Base-by-base conservation (phyloP, 2,329 filamentous ascomycete species). In the Trichoderma guizhouense region DNA sequence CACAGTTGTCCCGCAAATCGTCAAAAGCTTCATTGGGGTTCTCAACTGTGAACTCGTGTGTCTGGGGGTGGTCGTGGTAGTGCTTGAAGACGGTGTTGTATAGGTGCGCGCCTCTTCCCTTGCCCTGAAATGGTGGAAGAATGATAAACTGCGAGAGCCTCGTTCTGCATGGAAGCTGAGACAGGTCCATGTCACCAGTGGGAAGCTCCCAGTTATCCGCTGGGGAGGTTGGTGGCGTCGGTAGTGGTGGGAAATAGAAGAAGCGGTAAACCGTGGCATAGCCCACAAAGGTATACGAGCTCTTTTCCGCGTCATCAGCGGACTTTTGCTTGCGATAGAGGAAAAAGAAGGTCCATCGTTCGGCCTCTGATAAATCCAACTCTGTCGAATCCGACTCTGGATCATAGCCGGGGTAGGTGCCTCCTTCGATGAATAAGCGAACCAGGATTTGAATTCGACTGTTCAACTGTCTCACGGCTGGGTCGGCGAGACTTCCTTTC, bases 141-240 rank as follows among this genome's bases (percentile, higher is more conserved):
- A 99, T 91, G 73, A 99, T 79, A 81, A 98, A 98, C 80, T 99
- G 96, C 0, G 95, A 97, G 75, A 99, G 93, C 58, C 97, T 89
- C 72, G 93, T 90, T 51, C 95, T 90, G 76, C 91, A 92, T 14
- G 93, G 92, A 2, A 95, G 86, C 63, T 91, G 83, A 5, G 88
- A 80, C 74, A 91, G 84, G 61, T 85, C 82, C 61, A 87, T 80
- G 36, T 87, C 80, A 51, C 83, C 77, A 75, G 79, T 72, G 66
- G 83, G 80, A 72, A 88, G 77, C 79, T 86, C 84, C 81, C 84
- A 85, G 15, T 83, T 79, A 24, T 76, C 77, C 34, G 74, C 77
- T 14, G 84, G 79, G 36, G 82, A 83, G 3, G 80, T 74, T 11
- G 85, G 82, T 8, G 84, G 83, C 3, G 85, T 84, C 0, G 81